Conservation (phyloP, 257 asterid genomes). For the Nicotiana undulata region DNA sequence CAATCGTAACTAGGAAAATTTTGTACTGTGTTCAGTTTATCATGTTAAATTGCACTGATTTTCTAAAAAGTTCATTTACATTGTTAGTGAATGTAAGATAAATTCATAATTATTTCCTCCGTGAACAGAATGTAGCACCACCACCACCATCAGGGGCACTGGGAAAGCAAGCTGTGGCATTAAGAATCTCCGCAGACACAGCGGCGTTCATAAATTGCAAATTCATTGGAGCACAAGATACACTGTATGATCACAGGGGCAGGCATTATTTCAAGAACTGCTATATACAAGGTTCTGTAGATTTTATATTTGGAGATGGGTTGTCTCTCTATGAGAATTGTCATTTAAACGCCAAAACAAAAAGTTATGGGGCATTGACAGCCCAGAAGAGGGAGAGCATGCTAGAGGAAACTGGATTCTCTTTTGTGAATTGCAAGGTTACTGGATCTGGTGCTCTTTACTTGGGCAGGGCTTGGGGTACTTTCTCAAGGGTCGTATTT, state of each 20-base stretch:
- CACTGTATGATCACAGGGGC: constrained; percentile 79
- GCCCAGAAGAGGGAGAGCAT: constrained; percentile 87
- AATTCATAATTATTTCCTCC: background rate
- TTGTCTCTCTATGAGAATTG: constrained; percentile 65
- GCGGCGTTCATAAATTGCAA: constrained; percentile 83
- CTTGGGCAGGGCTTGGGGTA: constrained; percentile 96
- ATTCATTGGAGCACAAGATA: constrained; percentile 80
- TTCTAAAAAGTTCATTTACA: background rate
- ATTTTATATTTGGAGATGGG: constrained; percentile 71
- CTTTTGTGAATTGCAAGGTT: constrained; percentile 70
- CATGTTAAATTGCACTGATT: background rate
- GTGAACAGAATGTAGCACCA: constrained; percentile 60
- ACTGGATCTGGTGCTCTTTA: constrained; percentile 85
- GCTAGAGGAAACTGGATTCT: constrained; percentile 87
- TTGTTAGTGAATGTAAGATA: background rate
- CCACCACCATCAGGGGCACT: constrained; percentile 60
- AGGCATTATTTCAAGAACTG: constrained; percentile 84
- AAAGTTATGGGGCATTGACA: constrained; percentile 65
- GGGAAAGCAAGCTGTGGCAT: constrained; percentile 92
- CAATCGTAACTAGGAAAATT: too few species aligned
- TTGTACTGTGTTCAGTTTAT: too few species aligned
- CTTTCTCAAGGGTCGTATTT: constrained; percentile 78
- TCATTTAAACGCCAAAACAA: constrained; percentile 61
- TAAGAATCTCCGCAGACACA: constrained; percentile 75
- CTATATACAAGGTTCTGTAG: constrained; percentile 80